Evolutionary conservation across 768 basidiomycete species (phyloP).

Genomic region (Pulveroboletus sp.): DNA sequence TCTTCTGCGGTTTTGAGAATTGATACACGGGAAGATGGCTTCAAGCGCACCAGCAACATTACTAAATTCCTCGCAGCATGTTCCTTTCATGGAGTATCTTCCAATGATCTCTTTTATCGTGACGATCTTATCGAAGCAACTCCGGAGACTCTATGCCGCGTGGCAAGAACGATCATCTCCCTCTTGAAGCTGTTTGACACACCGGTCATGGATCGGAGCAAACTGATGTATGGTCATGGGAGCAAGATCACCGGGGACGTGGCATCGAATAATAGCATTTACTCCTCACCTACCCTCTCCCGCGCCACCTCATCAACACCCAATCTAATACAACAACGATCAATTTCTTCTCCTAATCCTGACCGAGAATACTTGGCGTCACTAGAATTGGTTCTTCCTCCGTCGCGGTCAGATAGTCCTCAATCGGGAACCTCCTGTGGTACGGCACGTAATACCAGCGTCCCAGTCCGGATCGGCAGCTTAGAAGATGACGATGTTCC

Average conservation of each 20-base stretch:
- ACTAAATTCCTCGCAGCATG: conserved; percentile 77
- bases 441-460: conserved; percentile 28
- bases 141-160: conserved; percentile 59
- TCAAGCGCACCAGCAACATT: conserved; percentile 63
- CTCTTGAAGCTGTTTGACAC: conserved; percentile 60
- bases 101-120: conserved; percentile 60
- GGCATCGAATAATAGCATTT: conserved; percentile 35
- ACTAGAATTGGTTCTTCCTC: conserved; percentile 43
- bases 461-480: conserved; percentile 12
- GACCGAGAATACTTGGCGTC: conserved; percentile 48
- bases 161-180: conserved; percentile 69
- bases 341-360: conserved; percentile 35
- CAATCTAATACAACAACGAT: conserved; percentile 42
- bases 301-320: conserved; percentile 59
- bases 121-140: conserved; percentile 64
- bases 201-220: conserved; percentile 43
- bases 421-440: conserved; percentile 38
- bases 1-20: conserved; percentile 56
- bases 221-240: conserved; percentile 40
- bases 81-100: conserved; percentile 56
- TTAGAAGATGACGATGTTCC: conserved; percentile 37
- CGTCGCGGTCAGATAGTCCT: conserved; percentile 54
- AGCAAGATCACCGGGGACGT: conserved; percentile 23
- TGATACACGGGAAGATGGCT: conserved; percentile 62
- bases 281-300: conserved; percentile 28